Evolutionary conservation across 306 rosid genomes (phyloP), one percentile per base, ranked within the genome.

Genomic region (Crataegus laevigata): DNA sequence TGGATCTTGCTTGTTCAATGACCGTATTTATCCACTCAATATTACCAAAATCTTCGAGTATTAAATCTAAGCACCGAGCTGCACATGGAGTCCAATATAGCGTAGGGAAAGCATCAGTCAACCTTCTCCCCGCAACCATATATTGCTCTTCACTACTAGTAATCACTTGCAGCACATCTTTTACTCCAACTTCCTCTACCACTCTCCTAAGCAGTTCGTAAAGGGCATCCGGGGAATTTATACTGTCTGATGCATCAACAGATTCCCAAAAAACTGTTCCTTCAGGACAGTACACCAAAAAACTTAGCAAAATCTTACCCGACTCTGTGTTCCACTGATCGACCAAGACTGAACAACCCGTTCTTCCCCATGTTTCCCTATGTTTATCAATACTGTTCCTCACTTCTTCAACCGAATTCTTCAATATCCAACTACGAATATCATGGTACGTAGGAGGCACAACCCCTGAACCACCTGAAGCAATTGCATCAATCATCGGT

Each of bases 51-150:
- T 94, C 97, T 74, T 75, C 85, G 13, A 94, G 94, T 26, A 91
- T 87, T 78, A 86, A 74, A 80, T 87, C 93, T 79, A 91, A 82
- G 79, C 88, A 88, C 79, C 66, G 78, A 79, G 86, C 73, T 25
- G 86, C 90, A 81, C 97, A 91, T 50, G 98, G 90, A 79, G 85
- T 78, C 97, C 96, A 91, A 82, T 88, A 91, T 68, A 94, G 88
- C 80, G 78, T 83, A 47, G 97, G 92, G 86, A 83, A 88, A 68
- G 86, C 79, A 47, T 91, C 97, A 8, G 86, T 78, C 84, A 94
- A 75, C 84, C 76, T 84, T 70, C 79, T 83, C 77, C 98, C 96
- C 11, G 89, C 91, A 85, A 64, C 73, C 68, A 79, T 82, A 83
- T 79, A 94, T 69, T 82, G 87, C 75, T 91, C 96, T 63, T 87